Percentiles rank a stretch among this genome's conserved stretches.
Conservation (phyloP, 108 stramenopile genomes). For the Pseudonitzschia pungens region DNA sequence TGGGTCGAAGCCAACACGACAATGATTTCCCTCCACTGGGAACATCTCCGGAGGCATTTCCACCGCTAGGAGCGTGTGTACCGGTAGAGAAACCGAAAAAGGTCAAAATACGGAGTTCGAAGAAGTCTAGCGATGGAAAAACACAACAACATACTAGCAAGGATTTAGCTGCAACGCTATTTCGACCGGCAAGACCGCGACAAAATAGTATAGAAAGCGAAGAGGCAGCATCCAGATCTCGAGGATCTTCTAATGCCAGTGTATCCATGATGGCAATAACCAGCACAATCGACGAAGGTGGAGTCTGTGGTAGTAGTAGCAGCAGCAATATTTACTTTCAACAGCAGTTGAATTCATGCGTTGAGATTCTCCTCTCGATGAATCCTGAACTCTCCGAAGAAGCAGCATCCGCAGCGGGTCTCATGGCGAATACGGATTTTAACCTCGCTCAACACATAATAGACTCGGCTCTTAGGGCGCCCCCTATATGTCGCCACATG, state of each 20-base stretch:
- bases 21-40: conserved; percentile 4
- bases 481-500: conserved; percentile 75
- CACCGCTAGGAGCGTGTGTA: conserved; percentile 43
- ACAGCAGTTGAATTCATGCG: conserved; percentile 51
- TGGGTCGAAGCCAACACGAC: neutral
- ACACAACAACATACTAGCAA: conserved; percentile 26
- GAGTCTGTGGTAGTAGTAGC: neutral
- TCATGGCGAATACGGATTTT: conserved; percentile 60
- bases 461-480: conserved; percentile 57
- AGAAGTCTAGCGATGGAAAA: conserved; percentile 14
- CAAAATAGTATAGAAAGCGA: conserved; percentile 46
- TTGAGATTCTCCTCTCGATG: conserved; percentile 68
- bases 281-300: neutral
- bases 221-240: conserved; percentile 11
- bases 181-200: conserved; percentile 44
- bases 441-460: conserved; percentile 76
- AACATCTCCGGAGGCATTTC: conserved; percentile 32
- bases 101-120: neutral
- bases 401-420: conserved; percentile 55
- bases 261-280: neutral
- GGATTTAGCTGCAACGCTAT: conserved; percentile 47
- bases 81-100: conserved; percentile 25
- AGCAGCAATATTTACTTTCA: conserved; percentile 16
- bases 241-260: conserved; percentile 10
- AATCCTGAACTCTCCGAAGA: conserved; percentile 55